Base-by-base conservation (phyloP, 2,329 filamentous ascomycete genomes). In the Fusarium praegraminearum region DNA sequence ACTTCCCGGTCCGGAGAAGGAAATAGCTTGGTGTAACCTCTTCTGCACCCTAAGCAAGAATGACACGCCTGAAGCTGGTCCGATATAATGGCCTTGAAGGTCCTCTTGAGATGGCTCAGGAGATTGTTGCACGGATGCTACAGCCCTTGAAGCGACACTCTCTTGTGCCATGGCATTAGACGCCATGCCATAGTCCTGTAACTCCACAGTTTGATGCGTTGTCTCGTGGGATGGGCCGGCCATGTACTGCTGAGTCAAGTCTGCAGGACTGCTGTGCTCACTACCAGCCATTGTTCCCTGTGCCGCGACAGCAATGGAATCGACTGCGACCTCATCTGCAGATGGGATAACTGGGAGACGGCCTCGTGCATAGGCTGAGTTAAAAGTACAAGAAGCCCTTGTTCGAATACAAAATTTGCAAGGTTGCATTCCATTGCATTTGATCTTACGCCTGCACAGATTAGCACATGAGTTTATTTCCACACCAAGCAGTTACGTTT, bases 71-170 rank as follows among this genome's bases (percentile, higher is more conserved):
- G 77, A 78, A 8, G 77, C 74, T 10, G 77, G 76, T 1, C 77
- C 77, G 35, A 78, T 71, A 18, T 78, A 78, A 18, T 78, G 77
- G 0, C 77, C 77, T 55, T 78, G 76, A 4, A 74, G 63, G 30
- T 78, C 77, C 3, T 71, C 73, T 33, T 78, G 76, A 0, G 76
- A 66, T 2, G 75, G 76, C 28, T 78, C 76, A 4, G 77, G 76
- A 7, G 76, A 77, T 12, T 56, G 59, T 11, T 69, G 72, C 5
- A 72, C 67, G 10, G 73, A 73, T 11, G 60, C 40, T 15, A 61
- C 63, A 15, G 45, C 64, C 24, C 52, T 55, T 7, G 57, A 61
- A 4, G 10, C 44, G 26, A 63, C 43, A 2, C 44, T 41, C 3
- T 46, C 51, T 13, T 49, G 53, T 1, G 22, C 61, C 7, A 69